phyloP scores from a whole-genome alignment of 768 basidiomycete species.

The Lactarius tabidus region DNA sequence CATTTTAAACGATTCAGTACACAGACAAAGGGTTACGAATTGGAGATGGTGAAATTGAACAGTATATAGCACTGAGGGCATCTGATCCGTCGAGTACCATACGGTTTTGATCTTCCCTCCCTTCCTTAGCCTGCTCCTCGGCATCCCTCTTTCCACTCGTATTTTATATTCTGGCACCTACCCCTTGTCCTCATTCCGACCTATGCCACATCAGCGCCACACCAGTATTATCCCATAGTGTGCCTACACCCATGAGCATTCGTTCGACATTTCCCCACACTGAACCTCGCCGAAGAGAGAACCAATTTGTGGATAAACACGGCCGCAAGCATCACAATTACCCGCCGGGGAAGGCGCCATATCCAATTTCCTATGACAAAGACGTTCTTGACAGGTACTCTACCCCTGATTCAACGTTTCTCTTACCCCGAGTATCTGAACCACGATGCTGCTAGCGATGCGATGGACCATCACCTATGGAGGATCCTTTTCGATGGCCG shows the following conservation, averaged over 20 bases:
- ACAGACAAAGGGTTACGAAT: not conserved
- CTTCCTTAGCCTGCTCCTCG: not conserved
- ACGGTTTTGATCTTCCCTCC: not conserved
- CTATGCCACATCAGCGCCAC: slow-evolving; percentile 10
- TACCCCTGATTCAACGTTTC: not conserved
- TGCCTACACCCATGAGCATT: slow-evolving; percentile 11
- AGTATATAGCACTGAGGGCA: not conserved
- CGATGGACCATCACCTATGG: slow-evolving; percentile 26
- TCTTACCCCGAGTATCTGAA: not conserved
- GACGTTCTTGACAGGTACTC: slow-evolving; percentile 66
- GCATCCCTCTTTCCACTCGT: not conserved
- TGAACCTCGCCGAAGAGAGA: slow-evolving; percentile 42
- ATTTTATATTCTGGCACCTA: too few relatives aligned
- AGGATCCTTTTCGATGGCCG: slow-evolving; percentile 16
- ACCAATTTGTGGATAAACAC: slow-evolving; percentile 53
- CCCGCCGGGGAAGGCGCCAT: slow-evolving; percentile 73
- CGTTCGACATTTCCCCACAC: slow-evolving; percentile 7
- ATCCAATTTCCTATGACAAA: slow-evolving; percentile 69
- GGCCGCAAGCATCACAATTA: slow-evolving; percentile 65
- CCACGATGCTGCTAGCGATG: slow-evolving; percentile 22
- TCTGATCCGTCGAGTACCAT: not conserved
- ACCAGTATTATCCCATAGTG: not conserved
- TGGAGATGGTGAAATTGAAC: not conserved
- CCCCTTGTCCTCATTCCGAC: not conserved
- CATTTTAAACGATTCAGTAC: slow-evolving; percentile 40